Evolutionary conservation across 148 eudicot species (phyloP).

Genomic region (Camellia japonica): DNA sequence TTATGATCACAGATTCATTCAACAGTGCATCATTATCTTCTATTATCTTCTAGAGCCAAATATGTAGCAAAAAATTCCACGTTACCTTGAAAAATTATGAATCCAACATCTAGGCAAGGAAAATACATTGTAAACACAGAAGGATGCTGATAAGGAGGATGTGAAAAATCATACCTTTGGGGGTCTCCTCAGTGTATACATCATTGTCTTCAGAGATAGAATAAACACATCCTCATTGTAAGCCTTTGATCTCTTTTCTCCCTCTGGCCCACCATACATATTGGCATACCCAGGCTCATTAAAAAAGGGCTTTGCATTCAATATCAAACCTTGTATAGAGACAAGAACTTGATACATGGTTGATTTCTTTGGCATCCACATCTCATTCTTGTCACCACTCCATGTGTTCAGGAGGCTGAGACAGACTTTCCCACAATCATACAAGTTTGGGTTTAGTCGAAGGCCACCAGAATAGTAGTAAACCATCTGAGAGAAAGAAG

Average conservation of each 20-base stretch:
- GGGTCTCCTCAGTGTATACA: constrained; percentile 59
- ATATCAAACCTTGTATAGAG: constrained; percentile 80
- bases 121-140: neutral
- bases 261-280: constrained; percentile 31
- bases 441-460: constrained; percentile 80
- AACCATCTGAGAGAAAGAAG: constrained; percentile 48
- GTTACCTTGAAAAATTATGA: neutral
- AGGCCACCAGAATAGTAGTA: constrained; percentile 80
- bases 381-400: constrained; percentile 59
- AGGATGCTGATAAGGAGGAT: neutral
- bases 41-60: neutral
- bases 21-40: neutral
- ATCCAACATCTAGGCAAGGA: neutral
- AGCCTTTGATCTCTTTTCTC: constrained; percentile 39
- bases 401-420: constrained; percentile 89
- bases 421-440: constrained; percentile 87
- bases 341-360: constrained; percentile 90
- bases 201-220: constrained; percentile 67
- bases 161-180: constrained; percentile 55
- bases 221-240: constrained; percentile 66
- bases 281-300: constrained; percentile 80
- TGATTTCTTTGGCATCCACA: constrained; percentile 75
- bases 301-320: constrained; percentile 74
- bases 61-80: neutral
- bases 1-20: neutral